Percentiles rank a stretch among this genome's conserved stretches.
Evolutionary conservation across 306 rosid genomes (phyloP).

Genomic region (Hylodesmum podocarpum): DNA sequence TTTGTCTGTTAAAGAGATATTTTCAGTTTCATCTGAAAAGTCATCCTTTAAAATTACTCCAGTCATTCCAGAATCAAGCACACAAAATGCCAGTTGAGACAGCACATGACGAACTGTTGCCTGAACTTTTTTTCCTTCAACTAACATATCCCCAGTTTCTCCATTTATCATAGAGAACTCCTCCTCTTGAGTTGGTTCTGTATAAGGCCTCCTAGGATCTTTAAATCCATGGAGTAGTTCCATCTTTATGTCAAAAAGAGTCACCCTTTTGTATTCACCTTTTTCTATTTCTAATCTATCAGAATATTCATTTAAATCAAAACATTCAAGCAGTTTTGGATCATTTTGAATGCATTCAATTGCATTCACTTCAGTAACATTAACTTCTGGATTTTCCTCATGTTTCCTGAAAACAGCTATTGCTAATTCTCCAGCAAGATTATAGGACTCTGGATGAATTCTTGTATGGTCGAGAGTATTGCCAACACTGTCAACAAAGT

Average conservation of each 20-base stretch:
- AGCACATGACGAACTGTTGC: slow-evolving; percentile 42
- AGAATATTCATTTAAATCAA: slow-evolving; percentile 47
- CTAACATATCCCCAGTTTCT: slow-evolving; percentile 35
- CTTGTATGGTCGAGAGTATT: slow-evolving; percentile 42
- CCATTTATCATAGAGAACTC: slow-evolving; percentile 46
- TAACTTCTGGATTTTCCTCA: slow-evolving; percentile 21
- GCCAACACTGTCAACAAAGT: slow-evolving; percentile 29
- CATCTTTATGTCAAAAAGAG: slow-evolving; percentile 45
- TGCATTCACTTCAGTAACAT: slow-evolving; percentile 27
- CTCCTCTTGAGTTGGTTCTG: slow-evolving; percentile 46
- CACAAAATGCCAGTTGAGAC: slow-evolving; percentile 42
- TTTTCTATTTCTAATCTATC: slow-evolving; percentile 34
- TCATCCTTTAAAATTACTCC: slow-evolving; percentile 41
- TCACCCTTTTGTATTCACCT: slow-evolving; percentile 32
- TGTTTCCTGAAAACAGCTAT: slow-evolving; percentile 32
- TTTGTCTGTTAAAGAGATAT: slow-evolving; percentile 32
- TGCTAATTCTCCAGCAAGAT: slow-evolving; percentile 48
- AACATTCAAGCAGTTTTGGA: slow-evolving; percentile 34
- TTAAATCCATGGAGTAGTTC: slow-evolving; percentile 49
- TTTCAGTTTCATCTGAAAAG: slow-evolving; percentile 43
- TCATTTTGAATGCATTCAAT: slow-evolving; percentile 42
- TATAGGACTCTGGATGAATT: slow-evolving; percentile 56
- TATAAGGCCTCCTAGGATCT: slow-evolving; percentile 49
- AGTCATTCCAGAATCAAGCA: slow-evolving; percentile 43
- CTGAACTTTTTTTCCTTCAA: slow-evolving; percentile 49